Base-by-base conservation (phyloP, 2,329 filamentous ascomycete genomes). In the Beauveria bassiana region DNA sequence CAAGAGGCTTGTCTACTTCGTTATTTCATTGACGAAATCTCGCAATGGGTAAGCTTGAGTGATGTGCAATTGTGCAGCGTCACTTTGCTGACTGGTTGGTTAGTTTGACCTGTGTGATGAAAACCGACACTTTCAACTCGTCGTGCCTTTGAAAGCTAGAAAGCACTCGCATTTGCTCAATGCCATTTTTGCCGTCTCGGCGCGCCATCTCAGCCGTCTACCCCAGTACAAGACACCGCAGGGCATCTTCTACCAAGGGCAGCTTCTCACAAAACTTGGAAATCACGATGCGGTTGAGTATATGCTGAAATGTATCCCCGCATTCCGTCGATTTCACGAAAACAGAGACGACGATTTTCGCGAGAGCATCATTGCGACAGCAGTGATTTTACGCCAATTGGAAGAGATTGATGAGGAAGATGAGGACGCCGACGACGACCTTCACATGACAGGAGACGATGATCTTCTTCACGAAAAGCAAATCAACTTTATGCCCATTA, bases 51-150 rank as follows among this genome's bases (percentile, higher is more conserved):
- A 68, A 54, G 65, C 18, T 10, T 26, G 6, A 10, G 5, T 20
- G 12, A n/a, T 10, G 38, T 49, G 10, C 8, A 42, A n/a, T 2
- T 18, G 2, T 3, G 24, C 3, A 6, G 42, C 2, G 1, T 38
- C 12, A 9, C 2, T 7, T 51, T 18, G 20, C 22, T 50, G 31
- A 26, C n/a, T n/a, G 12, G 10, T 4, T n/a, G 12, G 10, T 4
- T 43, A 76, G 74, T 73, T 77, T 61, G 74, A 77, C 34, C 67
- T 77, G 1, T 76, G 74, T 20, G 74, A 77, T n/a, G 72, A 74
- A 18, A 67, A 72, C 42, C 65, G 74, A 5, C 74, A 77, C 47
- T 77, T 77, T 42, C 74, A 77, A 42, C 66, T 77, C 8, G 69
- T 74, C 1, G 74, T 77, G 1, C 73, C 73, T 0, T 56, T 71